These are phyloP conservation scores for Phytophthora sp. DNA, from an alignment of 352 stramenopile species.

Conservation along the genomic window DNA sequence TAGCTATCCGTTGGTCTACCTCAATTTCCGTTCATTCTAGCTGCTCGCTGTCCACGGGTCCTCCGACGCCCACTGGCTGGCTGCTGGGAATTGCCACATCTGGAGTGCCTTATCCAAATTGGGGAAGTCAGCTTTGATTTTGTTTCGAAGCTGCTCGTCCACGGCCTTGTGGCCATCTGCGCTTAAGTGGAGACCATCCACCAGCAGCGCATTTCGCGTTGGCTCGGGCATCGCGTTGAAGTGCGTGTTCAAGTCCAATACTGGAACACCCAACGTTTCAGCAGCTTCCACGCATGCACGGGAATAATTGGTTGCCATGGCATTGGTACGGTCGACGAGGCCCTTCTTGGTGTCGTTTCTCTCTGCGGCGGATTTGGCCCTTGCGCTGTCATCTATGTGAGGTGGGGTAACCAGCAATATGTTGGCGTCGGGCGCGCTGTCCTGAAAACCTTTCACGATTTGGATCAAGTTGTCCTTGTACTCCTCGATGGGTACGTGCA, in stretches of 20 bases:
- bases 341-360: conserved; percentile 11
- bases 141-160: conserved; percentile 15
- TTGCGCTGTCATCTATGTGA: conserved; percentile 33
- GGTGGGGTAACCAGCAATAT: conserved; percentile 52
- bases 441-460: conserved; percentile 22
- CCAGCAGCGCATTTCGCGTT: conserved; percentile 34
- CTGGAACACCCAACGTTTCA: conserved; percentile 11
- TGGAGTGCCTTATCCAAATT: not conserved
- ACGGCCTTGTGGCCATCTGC: conserved; percentile 42
- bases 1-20: too few relatives aligned
- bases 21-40: too few relatives aligned
- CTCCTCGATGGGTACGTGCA: conserved; percentile 46
- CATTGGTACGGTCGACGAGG: conserved; percentile 15
- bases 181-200: conserved; percentile 58
- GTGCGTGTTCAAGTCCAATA: conserved; percentile 43
- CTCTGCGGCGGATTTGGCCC: conserved; percentile 10
- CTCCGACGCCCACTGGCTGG: conserved; percentile 40
- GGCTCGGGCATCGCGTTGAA: conserved; percentile 40
- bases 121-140: conserved; percentile 16
- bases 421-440: conserved; percentile 14
- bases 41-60: conserved; percentile 8
- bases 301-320: conserved; percentile 30
- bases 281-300: conserved; percentile 40
- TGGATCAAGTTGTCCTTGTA: conserved; percentile 42
- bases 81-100: conserved; percentile 30